A percentile compares a stretch with the other conserved stretches of the same genome.
phyloP scores from a whole-genome alignment of 768 basidiomycete genomes.

The Calocybe indica region DNA sequence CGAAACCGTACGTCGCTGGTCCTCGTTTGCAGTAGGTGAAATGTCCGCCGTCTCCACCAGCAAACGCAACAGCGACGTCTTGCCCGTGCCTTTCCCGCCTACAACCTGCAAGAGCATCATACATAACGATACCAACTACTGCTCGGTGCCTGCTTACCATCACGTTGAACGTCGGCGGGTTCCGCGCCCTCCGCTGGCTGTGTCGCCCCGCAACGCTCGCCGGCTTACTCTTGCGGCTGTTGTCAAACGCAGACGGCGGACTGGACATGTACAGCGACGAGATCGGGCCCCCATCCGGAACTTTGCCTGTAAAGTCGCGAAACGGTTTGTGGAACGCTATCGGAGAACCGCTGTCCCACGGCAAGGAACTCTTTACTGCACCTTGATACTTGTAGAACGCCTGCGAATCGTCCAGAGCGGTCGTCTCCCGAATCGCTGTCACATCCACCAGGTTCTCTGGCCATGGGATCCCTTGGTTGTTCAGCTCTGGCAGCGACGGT shows the following conservation, averaged over 20 bases:
- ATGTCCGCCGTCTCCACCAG: constrained; percentile 82
- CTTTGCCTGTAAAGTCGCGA: constrained; percentile 45
- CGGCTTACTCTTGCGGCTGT: constrained; percentile 31
- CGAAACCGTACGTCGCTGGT: constrained; percentile 62
- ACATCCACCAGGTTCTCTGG: constrained; percentile 79
- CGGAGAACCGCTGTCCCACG: constrained; percentile 41
- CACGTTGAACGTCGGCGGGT: constrained; percentile 78
- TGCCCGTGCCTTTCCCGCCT: constrained; percentile 76
- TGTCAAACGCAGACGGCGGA: constrained; percentile 60
- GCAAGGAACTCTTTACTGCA: constrained; percentile 67
- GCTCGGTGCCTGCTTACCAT: constrained; percentile 46
- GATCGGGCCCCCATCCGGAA: constrained; percentile 44
- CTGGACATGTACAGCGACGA: constrained; percentile 65
- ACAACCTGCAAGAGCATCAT: constrained; percentile 47
- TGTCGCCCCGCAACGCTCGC: constrained; percentile 38
- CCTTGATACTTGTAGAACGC: constrained; percentile 34
- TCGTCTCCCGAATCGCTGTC: constrained; percentile 46
- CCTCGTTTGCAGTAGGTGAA: constrained; percentile 68
- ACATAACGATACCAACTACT: constrained; percentile 12
- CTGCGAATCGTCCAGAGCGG: constrained; percentile 31
- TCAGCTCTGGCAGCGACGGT: constrained; percentile 75
- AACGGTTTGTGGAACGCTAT: constrained; percentile 85
- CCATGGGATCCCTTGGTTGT: constrained; percentile 75
- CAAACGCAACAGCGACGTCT: constrained; percentile 76
- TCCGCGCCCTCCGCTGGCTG: constrained; percentile 58